Conservation (phyloP, 176 grass and related monocot species). For the Panicum miliaceum region DNA sequence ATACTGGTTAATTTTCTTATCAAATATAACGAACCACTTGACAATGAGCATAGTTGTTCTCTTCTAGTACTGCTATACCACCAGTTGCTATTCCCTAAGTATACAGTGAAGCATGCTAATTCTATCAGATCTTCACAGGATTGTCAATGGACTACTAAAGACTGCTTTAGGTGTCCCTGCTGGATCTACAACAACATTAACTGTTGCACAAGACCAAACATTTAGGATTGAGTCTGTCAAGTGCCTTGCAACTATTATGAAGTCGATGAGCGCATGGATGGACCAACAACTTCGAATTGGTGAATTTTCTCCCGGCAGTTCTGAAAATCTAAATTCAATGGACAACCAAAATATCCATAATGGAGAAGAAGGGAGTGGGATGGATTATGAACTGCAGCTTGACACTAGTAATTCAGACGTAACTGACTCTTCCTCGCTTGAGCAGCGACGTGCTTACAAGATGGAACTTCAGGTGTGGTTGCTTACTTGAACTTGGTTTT, state of each 20-base stretch:
- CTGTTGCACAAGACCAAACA: constrained; percentile 84
- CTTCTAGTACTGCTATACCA: constrained; percentile 6
- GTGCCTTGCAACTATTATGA: constrained; percentile 79
- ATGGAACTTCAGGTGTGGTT: constrained; percentile 85
- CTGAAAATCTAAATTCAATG: constrained; percentile 54
- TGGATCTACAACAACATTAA: constrained; percentile 82
- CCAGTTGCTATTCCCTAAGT: constrained; percentile 29
- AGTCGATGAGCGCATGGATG: constrained; percentile 87
- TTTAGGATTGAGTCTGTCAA: constrained; percentile 92
- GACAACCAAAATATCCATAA: constrained; percentile 63
- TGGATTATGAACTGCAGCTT: constrained; percentile 70
- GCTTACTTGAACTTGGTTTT: constrained; percentile 11
- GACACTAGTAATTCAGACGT: constrained; percentile 61
- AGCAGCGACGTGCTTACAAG: constrained; percentile 89
- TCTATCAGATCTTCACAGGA: constrained; percentile 62
- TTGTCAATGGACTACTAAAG: constrained; percentile 93
- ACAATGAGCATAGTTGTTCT: constrained; percentile 8
- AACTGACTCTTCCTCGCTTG: constrained; percentile 82
- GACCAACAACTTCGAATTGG: constrained; percentile 92
- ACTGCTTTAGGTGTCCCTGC: constrained; percentile 89
- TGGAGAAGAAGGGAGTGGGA: constrained; percentile 76
- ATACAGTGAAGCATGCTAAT: constrained; percentile 59
- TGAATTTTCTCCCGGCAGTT: constrained; percentile 58
- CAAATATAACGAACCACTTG: constrained; percentile 25
- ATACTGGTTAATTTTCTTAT: background rate